These are phyloP conservation scores for Arthrobotrys musiformis DNA, from an alignment of 2,329 filamentous ascomycete genomes.

Conservation along the genomic window DNA sequence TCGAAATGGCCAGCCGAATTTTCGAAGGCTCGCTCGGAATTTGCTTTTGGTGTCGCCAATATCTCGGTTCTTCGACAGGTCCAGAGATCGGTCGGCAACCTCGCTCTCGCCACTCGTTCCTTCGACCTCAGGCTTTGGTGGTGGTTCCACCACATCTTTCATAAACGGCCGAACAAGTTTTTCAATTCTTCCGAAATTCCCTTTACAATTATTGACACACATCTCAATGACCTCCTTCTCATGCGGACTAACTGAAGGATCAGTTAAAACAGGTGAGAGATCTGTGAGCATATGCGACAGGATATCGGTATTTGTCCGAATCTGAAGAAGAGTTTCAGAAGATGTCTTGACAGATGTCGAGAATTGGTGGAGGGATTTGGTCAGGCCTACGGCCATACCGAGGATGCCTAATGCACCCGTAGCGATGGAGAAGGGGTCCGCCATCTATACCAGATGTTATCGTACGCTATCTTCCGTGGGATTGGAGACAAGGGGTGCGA, in stretches of 20 bases:
- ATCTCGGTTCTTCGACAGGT: not conserved
- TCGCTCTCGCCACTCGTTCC: not conserved
- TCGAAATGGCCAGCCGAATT: conserved; percentile 41
- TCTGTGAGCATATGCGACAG: conserved; percentile 48
- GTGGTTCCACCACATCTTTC: not conserved
- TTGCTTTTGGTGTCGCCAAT: conserved; percentile 23
- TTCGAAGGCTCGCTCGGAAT: conserved; percentile 23
- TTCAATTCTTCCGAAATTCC: conserved; percentile 39
- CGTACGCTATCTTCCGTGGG: not conserved
- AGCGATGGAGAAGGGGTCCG: conserved; percentile 48
- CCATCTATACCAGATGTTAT: conserved; percentile 10
- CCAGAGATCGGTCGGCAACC: not conserved
- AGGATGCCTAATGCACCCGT: conserved; percentile 34
- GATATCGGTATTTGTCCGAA: conserved; percentile 37
- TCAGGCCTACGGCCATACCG: conserved; percentile 23
- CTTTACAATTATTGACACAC: conserved; percentile 45
- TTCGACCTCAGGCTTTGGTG: not conserved
- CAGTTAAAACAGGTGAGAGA: conserved; percentile 36
- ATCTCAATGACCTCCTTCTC: conserved; percentile 46
- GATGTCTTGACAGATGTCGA: conserved; percentile 39
- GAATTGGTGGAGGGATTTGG: conserved; percentile 48
- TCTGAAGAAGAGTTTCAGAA: conserved; percentile 39
- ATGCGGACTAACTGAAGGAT: conserved; percentile 29
- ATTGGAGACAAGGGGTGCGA: not conserved
- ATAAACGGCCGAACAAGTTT: conserved; percentile 42